Base-by-base conservation (phyloP, 192 early-diverging fungal species). In the Gigaspora rosea region DNA sequence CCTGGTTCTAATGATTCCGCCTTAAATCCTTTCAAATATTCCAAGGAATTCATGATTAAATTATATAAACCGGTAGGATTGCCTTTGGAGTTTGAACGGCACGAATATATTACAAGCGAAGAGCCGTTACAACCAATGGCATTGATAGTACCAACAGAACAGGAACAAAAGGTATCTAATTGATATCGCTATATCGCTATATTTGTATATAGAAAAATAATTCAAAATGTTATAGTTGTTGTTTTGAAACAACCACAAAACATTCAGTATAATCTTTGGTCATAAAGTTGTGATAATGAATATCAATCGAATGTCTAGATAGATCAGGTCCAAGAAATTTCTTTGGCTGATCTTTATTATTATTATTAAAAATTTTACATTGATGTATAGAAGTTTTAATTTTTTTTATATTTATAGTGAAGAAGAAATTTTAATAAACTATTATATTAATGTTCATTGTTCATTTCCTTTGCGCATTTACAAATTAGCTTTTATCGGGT, bases 41-140 rank as follows among this genome's bases (percentile, higher is more conserved):
- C 91, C 15, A 91, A 90, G 65, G 93, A 93, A 51, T 84, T 86
- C 51, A 93, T 94, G 91, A 82, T 94, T 12, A 88, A 86, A 18
- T 80, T 94, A 51, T 94, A 89, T 81, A 89, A 84, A 46, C 86
- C 90, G 4, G 83, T 83, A 20, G 86, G 85, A 41, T 66, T 90
- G 27, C 82, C 89, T 33, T 79, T 87, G 27, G 87, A 88, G 54
- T 92, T 94, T 80, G 89, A 91, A 54, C 79, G 82, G 48, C 88
- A 89, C 71, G 90, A 90, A 75, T 88, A 89, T 78, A 90, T 91
- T 69, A 90, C 88, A 56, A 87, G 85, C 16, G 83, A 87, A 58
- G 86, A 90, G 50, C 49, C 87, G n/a, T 75, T 91, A 22, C 75
- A 64, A 18, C 93, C 93, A 48, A 85, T 93, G 65, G 87, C 90